Evolutionary conservation across 1,284 basidiomycete species (phyloP).

Genomic region (Coniophora puteana): DNA sequence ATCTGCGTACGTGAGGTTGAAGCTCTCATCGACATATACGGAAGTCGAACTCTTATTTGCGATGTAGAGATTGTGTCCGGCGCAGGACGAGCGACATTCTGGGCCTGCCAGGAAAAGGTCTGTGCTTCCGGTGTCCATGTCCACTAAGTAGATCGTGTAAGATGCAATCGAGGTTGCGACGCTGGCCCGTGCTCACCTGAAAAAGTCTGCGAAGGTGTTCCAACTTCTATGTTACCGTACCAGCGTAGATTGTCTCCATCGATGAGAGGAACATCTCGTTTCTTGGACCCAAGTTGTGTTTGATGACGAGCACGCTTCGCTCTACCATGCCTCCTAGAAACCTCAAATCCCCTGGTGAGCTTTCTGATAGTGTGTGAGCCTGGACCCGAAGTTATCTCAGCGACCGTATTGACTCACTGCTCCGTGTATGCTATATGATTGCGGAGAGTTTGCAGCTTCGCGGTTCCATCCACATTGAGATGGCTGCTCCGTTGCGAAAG

Average conservation of each 20-base stretch:
- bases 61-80: constrained; percentile 31
- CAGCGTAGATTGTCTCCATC: constrained; percentile 14
- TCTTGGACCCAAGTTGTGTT: no score
- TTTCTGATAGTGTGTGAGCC: no score
- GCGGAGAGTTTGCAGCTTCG: no score
- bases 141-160: constrained; percentile 20
- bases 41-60: constrained; percentile 30
- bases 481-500: no score
- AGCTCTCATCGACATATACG: constrained; percentile 20
- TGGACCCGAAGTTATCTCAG: no score
- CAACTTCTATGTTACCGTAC: constrained; percentile 23
- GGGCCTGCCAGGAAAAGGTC: constrained; percentile 32
- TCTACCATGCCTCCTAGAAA: constrained; percentile 6
- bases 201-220: constrained; percentile 17
- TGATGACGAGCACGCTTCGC: background rate
- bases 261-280: constrained; percentile 15
- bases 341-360: constrained; percentile 12
- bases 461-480: no score
- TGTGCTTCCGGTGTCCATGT: constrained; percentile 43
- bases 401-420: no score
- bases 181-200: constrained; percentile 10
- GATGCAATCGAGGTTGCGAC: background rate
- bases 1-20: constrained; percentile 30
- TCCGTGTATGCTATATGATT: no score
- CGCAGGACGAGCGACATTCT: constrained; percentile 26